Percentiles rank a stretch among this genome's conserved stretches.
Conservation (phyloP, 1,284 basidiomycete genomes). For the Cutaneotrichosporon cyanovorans region DNA sequence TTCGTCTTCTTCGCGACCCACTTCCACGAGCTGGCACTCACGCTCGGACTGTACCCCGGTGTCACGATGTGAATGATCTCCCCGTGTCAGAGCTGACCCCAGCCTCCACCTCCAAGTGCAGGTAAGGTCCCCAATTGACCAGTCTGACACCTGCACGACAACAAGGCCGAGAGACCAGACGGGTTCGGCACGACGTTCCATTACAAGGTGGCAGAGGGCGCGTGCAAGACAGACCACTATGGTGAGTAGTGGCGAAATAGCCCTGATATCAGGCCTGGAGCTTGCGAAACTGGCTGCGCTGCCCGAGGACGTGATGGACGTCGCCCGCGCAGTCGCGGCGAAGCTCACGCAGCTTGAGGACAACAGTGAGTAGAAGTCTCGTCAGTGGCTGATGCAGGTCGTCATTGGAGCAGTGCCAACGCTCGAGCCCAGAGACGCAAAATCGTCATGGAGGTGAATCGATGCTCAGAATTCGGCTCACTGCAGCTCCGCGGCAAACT, state of each 20-base stretch:
- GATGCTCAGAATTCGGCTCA: neutral
- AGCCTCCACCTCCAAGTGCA: conserved; percentile 77
- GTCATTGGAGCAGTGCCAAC: conserved; percentile 10
- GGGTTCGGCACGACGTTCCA: conserved; percentile 65
- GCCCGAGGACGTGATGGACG: conserved; percentile 58
- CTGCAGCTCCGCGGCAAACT: conserved; percentile 12
- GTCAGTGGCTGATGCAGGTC: conserved; percentile 2
- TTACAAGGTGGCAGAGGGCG: conserved; percentile 54
- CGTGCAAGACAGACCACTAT: conserved; percentile 37
- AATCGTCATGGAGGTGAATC: conserved; percentile 13
- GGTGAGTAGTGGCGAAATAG: conserved; percentile 26
- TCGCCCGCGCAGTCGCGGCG: conserved; percentile 57
- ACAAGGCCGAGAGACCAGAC: conserved; percentile 47
- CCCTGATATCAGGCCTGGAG: conserved; percentile 57
- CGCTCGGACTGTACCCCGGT: conserved; percentile 28
- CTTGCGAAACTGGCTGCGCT: conserved; percentile 75
- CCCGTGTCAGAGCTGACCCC: conserved; percentile 4
- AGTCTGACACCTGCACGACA: too few relatives aligned
- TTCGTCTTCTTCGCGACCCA: conserved; percentile 88
- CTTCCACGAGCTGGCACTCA: conserved; percentile 39
- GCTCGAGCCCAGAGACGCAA: conserved; percentile 13
- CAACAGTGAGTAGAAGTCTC: conserved; percentile 40
- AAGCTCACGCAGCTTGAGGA: conserved; percentile 57
- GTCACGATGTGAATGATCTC: conserved; percentile 19
- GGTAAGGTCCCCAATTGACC: conserved; percentile 47